These are phyloP conservation scores for Geotrichum ghanense DNA, from an alignment of 805 yeast genomes.

Conservation along the genomic window DNA sequence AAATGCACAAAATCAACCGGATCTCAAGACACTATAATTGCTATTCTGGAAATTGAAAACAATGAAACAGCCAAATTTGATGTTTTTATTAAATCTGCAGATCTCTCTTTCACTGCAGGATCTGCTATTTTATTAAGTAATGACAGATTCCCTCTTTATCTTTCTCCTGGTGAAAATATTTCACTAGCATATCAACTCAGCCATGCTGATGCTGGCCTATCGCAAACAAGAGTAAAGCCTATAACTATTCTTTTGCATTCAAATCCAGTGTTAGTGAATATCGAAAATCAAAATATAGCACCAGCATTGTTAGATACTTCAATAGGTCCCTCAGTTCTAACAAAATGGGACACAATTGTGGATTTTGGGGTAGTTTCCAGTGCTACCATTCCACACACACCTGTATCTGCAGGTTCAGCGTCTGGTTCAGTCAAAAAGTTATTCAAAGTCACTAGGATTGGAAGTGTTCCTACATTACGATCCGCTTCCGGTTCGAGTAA, in stretches of 20 bases:
- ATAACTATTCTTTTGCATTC: conserved; percentile 1
- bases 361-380: conserved; percentile 16
- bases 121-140: conserved; percentile 14
- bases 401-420: background rate
- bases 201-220: conserved; percentile 10
- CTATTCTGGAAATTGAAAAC: conserved; percentile 37
- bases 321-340: conserved; percentile 12
- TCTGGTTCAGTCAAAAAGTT: conserved; percentile 1
- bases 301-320: background rate
- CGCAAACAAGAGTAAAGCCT: conserved; percentile 5
- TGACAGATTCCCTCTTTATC: conserved; percentile 20
- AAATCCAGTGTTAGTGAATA: background rate
- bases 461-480: background rate
- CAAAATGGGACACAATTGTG: conserved; percentile 30
- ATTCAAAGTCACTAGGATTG: background rate
- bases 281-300: background rate
- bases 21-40: conserved; percentile 32
- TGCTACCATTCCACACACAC: conserved; percentile 1
- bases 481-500: background rate
- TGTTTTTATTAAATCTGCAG: conserved; percentile 10
- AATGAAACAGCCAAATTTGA: conserved; percentile 29
- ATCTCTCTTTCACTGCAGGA: conserved; percentile 18
- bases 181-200: conserved; percentile 19
- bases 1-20: conserved; percentile 40
- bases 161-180: conserved; percentile 20